phyloP scores from a whole-genome alignment of 768 basidiomycete genomes.

The Chlorophyllum brunneum region DNA sequence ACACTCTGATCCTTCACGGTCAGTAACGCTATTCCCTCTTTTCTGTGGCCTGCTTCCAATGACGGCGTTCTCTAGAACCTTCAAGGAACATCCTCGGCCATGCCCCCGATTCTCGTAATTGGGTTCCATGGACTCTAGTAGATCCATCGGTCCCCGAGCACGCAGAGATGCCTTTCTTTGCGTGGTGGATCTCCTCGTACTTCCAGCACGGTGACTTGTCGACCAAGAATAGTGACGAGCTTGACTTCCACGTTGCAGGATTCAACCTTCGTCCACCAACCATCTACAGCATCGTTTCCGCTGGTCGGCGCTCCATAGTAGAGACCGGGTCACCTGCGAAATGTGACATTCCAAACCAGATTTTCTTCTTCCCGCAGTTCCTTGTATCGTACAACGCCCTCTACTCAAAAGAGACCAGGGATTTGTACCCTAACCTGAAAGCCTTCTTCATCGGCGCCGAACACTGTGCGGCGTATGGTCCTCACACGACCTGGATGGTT shows the following conservation, averaged over 20 bases:
- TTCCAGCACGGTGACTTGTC: constrained; percentile 11
- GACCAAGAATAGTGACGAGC: background rate
- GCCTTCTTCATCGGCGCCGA: background rate
- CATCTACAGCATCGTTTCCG: background rate
- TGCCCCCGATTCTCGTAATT: background rate
- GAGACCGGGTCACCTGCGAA: background rate
- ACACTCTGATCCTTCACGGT: constrained; percentile 25
- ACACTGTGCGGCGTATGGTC: background rate
- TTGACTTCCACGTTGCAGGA: constrained; percentile 2
- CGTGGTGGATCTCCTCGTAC: constrained; percentile 11
- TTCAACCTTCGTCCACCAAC: constrained; percentile 1
- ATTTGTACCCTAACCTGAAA: background rate
- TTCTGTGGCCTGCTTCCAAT: background rate
- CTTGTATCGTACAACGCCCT: background rate
- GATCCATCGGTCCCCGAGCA: constrained; percentile 2
- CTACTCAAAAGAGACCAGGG: background rate
- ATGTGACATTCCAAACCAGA: background rate
- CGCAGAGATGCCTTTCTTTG: constrained; percentile 9
- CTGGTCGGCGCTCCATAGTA: background rate
- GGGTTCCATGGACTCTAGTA: constrained; percentile 5
- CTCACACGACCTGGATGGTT: background rate
- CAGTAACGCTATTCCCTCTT: background rate
- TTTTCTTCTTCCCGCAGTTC: background rate
- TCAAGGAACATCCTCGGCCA: constrained; percentile 13
- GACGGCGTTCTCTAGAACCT: constrained; percentile 5